A percentile compares a stretch with the other conserved stretches of the same genome.
phyloP scores from a whole-genome alignment of 225 moss, liverwort and hornwort genomes.

The Asterella californica region DNA sequence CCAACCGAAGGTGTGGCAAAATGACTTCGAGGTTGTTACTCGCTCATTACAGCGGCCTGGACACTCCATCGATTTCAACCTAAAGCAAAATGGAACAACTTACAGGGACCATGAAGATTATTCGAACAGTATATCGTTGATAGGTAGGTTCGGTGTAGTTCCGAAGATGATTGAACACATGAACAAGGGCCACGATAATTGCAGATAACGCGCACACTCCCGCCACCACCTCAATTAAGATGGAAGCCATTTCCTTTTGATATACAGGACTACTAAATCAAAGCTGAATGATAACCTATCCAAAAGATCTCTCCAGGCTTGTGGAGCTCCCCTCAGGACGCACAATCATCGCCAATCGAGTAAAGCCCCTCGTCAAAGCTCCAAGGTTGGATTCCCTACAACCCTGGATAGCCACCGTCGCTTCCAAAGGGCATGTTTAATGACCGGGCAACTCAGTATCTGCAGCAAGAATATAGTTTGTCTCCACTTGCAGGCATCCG shows the following conservation, averaged over 20 bases:
- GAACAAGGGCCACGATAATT: constrained; percentile 48
- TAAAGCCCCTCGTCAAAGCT: not conserved
- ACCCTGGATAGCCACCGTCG: not conserved
- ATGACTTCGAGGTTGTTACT: not conserved
- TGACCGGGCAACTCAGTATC: not conserved
- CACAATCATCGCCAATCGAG: not conserved
- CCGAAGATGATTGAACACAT: constrained; percentile 76
- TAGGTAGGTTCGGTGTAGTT: constrained; percentile 75
- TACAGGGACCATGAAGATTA: constrained; percentile 91
- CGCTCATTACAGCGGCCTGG: not conserved
- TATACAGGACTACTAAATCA: not conserved
- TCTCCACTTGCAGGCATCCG: not conserved
- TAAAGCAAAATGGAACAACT: constrained; percentile 10
- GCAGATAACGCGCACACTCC: constrained; percentile 52
- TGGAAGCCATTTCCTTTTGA: constrained; percentile 23
- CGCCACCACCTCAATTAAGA: constrained; percentile 29
- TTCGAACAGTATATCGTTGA: constrained; percentile 83
- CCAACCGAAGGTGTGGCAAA: no score
- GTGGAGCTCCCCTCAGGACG: not conserved
- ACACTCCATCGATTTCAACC: not conserved
- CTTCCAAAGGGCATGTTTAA: not conserved
- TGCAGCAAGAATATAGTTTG: not conserved
- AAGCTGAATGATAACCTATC: not conserved
- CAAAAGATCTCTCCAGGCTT: not conserved
- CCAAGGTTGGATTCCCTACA: not conserved